Conservation (phyloP, 768 basidiomycete genomes). For the Exidia glandulosa region DNA sequence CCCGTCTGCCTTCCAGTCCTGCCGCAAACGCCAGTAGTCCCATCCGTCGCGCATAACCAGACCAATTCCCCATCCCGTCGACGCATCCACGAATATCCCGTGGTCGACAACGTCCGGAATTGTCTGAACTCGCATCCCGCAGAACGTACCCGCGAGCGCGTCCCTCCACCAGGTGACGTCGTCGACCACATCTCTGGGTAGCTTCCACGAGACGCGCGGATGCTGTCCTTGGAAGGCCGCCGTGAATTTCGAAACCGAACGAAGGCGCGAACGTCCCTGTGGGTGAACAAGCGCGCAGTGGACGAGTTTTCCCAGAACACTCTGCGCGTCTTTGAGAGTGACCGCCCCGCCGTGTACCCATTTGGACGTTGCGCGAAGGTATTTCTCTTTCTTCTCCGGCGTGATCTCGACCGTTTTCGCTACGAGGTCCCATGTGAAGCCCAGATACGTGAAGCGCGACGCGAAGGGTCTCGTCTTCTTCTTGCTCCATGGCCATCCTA, state of each 20-base stretch:
- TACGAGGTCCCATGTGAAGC: background rate
- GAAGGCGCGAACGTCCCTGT: background rate
- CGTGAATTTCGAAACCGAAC: background rate
- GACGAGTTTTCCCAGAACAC: background rate
- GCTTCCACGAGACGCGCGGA: background rate
- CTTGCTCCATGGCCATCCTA: slow-evolving; percentile 27
- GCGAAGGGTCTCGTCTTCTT: slow-evolving; percentile 21
- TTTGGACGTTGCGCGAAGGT: background rate
- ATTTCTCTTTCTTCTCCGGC: background rate
- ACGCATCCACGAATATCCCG: background rate
- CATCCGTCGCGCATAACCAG: background rate
- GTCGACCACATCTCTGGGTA: background rate
- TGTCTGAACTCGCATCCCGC: background rate
- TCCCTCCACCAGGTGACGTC: background rate
- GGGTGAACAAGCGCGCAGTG: background rate
- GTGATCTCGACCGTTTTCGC: background rate
- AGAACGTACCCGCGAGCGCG: background rate
- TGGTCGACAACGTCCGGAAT: background rate
- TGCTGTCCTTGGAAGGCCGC: background rate
- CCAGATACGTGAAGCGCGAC: slow-evolving; percentile 2
- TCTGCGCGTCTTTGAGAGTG: background rate
- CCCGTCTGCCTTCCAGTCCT: background rate
- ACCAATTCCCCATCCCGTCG: background rate
- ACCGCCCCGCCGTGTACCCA: background rate
- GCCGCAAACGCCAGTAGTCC: background rate